Conservation (phyloP, 2,329 filamentous ascomycete genomes). For the Beauveria sp. region DNA sequence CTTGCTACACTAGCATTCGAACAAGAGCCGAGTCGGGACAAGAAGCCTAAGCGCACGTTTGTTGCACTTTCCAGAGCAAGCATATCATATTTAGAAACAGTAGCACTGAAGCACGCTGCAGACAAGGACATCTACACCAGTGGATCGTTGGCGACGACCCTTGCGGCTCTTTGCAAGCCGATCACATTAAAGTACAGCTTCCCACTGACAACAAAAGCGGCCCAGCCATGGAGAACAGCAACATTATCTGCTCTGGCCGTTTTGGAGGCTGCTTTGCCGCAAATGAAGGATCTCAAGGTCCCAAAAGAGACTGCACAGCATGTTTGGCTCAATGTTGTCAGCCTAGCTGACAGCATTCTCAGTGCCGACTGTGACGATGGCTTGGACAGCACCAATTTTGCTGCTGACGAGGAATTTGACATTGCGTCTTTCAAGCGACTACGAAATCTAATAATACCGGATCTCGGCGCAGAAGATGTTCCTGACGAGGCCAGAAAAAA, state of each 20-base stretch:
- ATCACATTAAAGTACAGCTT: constrained; percentile 78
- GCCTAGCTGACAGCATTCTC: constrained; percentile 61
- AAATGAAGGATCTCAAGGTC: constrained; percentile 43
- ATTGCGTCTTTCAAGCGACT: constrained; percentile 65
- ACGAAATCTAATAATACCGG: constrained; percentile 63
- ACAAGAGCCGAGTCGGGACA: constrained; percentile 25
- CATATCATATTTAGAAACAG: constrained; percentile 60
- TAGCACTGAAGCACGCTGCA: constrained; percentile 51
- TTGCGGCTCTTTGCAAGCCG: constrained; percentile 61
- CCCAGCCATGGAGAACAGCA: constrained; percentile 71
- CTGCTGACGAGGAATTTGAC: constrained; percentile 72
- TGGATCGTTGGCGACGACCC: constrained; percentile 55
- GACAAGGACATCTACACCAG: constrained; percentile 63
- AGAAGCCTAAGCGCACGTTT: constrained; percentile 61
- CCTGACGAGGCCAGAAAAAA: constrained; percentile 58
- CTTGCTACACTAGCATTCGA: constrained; percentile 64
- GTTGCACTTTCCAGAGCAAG: constrained; percentile 81
- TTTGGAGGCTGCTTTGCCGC: constrained; percentile 56
- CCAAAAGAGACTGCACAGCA: constrained; percentile 38
- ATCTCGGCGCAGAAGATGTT: constrained; percentile 59
- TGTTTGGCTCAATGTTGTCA: constrained; percentile 65
- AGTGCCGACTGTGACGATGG: constrained; percentile 51
- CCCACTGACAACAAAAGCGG: constrained; percentile 59
- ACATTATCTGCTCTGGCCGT: constrained; percentile 64
- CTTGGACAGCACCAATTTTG: constrained; percentile 39